Evolutionary conservation across 1,284 basidiomycete genomes (phyloP), one percentile per base, ranked within the genome.

Genomic region (Boletellus deceptivus): DNA sequence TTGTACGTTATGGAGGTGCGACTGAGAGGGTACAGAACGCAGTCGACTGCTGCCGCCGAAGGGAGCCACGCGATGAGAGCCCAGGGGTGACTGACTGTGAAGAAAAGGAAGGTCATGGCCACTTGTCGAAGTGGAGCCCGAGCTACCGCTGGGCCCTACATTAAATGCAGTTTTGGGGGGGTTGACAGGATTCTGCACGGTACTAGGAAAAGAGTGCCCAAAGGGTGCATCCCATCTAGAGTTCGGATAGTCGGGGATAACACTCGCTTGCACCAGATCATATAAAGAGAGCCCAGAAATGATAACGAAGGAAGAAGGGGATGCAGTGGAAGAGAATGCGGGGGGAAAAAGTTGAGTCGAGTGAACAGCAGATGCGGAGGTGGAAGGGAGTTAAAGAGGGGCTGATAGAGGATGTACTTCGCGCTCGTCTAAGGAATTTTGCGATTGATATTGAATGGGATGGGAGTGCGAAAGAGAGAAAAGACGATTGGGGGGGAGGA

Each of bases 261-360:
- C 0, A 14, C 40, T 55, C 3, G 59, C 54, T 1, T 57, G 56
- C 7, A 56, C 20, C 1, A 66, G 63, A 24, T 69, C 66, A 39
- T 67, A 69, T 43, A 66, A 62, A 4, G 68, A 66, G 6, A 56
- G 35, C 0, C 35, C 52, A 3, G 67, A 48, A 33, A 65, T 55
- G 43, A 69, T 69, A 65, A 65, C 69, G 1, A 60, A 46, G 3
- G 60, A 34, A 16, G 60, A 34, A 16, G 18, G n/a, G 6, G 29
- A 16, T 2, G 48, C 3, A 4, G 25, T 14, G n/a, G 59, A 45
- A 1, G 48, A 14, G 16, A 53, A 10, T 16, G 53, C 6, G 13
- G 17, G 8, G 20, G 45, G 37, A 6, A 37, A 29, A 14, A 42
- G 29, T 4, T 6, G 49, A 35, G 22, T 38, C 18, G 50, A 5